Evolutionary conservation across 2,329 filamentous ascomycete genomes (phyloP).

Genomic region (Exophiala spinifera): DNA sequence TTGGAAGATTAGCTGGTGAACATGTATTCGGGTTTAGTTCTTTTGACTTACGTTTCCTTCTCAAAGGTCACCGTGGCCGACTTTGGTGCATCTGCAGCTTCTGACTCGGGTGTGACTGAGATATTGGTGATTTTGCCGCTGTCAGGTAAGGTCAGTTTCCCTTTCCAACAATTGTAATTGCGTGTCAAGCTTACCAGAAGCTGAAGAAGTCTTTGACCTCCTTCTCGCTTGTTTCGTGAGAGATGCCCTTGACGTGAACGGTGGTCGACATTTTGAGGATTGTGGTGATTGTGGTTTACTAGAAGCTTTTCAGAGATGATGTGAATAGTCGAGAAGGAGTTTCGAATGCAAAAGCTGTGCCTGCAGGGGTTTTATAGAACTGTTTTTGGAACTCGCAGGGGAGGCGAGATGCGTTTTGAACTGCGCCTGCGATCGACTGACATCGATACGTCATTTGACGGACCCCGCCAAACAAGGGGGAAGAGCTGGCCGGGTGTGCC

Average conservation of each 20-base stretch:
- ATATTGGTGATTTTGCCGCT: conserved; percentile 90
- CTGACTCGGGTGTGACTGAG: conserved; percentile 63
- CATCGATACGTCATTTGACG: not conserved
- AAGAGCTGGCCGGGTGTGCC: no score
- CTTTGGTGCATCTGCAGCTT: conserved; percentile 62
- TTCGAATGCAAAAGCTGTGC: not conserved
- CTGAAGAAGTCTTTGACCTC: conserved; percentile 90
- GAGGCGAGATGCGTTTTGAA: not conserved
- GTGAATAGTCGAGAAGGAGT: no score
- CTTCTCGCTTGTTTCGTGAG: conserved; percentile 74
- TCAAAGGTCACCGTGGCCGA: conserved; percentile 93
- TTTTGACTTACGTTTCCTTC: conserved; percentile 68
- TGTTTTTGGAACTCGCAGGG: not conserved
- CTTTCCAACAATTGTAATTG: not conserved
- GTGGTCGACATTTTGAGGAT: conserved; percentile 52
- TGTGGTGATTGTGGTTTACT: not conserved
- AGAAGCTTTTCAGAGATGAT: not conserved
- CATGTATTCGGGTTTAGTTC: not conserved
- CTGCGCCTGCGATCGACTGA: no score
- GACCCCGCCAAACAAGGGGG: no score
- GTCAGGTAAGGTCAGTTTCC: conserved; percentile 15
- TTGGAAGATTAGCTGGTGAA: not conserved
- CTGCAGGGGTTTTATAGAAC: not conserved
- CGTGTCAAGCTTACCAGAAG: conserved; percentile 65
- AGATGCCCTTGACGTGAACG: conserved; percentile 88